phyloP scores from a whole-genome alignment of 305 asterid species.

The Fraxinus greggii region DNA sequence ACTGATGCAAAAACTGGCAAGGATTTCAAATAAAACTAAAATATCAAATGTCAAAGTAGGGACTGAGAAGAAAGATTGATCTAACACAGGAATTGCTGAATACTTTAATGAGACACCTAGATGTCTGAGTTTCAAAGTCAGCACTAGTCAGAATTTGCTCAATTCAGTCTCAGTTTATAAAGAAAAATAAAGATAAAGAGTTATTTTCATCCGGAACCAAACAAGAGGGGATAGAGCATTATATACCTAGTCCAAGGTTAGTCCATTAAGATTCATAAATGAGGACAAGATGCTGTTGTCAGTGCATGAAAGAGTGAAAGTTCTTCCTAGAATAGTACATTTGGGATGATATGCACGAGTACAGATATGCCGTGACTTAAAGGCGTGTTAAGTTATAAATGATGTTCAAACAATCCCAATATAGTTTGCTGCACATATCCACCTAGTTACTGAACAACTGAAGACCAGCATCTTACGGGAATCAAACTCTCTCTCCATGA shows the following conservation, averaged over 20 bases:
- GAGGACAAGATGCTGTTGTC: neutral
- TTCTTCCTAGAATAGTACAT: neutral
- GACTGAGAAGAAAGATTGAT: neutral
- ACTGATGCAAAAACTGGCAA: neutral
- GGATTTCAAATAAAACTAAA: neutral
- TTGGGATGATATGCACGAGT: neutral
- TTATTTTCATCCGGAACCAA: neutral
- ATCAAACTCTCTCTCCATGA: neutral
- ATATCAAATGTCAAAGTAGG: neutral
- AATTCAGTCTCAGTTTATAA: neutral
- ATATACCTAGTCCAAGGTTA: neutral
- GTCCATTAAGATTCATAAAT: neutral
- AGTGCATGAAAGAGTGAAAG: neutral
- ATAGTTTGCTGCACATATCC: neutral
- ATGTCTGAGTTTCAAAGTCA: neutral
- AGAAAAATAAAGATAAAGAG: neutral
- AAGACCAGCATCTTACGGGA: neutral
- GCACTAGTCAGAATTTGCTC: neutral
- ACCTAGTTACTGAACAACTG: neutral
- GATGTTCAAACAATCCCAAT: neutral
- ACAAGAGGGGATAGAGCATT: neutral
- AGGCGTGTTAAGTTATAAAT: neutral
- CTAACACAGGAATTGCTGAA: neutral
- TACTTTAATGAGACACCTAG: neutral
- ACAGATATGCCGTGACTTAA: neutral